phyloP scores from a whole-genome alignment of 805 yeast species.

The Torulaspora indica region DNA sequence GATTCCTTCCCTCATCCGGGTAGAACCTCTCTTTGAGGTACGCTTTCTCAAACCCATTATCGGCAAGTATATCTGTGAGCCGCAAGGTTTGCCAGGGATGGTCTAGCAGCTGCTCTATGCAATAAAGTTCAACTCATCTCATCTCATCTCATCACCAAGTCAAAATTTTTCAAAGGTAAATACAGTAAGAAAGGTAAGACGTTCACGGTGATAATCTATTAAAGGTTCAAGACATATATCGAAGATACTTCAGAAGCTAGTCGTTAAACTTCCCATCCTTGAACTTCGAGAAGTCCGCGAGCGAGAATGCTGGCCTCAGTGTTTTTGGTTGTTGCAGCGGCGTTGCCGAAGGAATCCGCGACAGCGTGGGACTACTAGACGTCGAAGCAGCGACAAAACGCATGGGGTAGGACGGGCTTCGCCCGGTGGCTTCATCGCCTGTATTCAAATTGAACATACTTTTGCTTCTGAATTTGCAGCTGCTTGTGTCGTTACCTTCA shows the following conservation, averaged over 20 bases:
- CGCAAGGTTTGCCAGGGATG: not conserved
- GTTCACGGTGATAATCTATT: not conserved
- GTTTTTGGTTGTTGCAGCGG: conserved; percentile 8
- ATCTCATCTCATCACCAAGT: conserved; percentile 25
- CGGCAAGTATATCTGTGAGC: not conserved
- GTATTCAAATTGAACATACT: conserved; percentile 27
- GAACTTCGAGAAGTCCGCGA: conserved; percentile 33
- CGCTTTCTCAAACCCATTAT: conserved; percentile 51
- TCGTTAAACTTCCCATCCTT: conserved; percentile 19
- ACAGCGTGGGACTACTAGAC: conserved; percentile 4
- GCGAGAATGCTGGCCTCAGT: conserved; percentile 24
- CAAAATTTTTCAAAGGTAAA: conserved; percentile 14
- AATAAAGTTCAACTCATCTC: conserved; percentile 16
- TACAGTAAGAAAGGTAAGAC: not conserved
- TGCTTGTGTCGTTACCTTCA: conserved; percentile 13
- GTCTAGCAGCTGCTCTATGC: not conserved
- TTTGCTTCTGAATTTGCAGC: conserved; percentile 27
- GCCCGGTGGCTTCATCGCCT: conserved; percentile 9
- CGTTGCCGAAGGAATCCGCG: conserved; percentile 7
- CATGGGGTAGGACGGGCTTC: conserved; percentile 11
- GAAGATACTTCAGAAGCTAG: not conserved
- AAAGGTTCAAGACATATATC: not conserved
- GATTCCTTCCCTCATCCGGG: conserved; percentile 94
- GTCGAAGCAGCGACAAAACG: conserved; percentile 5
- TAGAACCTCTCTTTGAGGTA: conserved; percentile 81